phyloP scores from a whole-genome alignment of 176 grass and related monocot genomes.

The Alopecurus myosuroides region DNA sequence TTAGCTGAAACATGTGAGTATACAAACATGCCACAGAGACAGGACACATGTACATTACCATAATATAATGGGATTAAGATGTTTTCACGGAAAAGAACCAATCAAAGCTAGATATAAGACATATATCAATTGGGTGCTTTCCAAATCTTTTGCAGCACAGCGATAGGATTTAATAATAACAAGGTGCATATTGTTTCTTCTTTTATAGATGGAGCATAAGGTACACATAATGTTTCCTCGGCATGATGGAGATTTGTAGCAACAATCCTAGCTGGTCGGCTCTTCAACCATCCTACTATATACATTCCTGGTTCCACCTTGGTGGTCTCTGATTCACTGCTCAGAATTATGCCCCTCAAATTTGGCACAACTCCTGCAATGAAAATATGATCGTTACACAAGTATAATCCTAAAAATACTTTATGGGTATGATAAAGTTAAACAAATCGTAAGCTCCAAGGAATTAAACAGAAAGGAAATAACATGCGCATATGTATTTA shows the following conservation, averaged over 20 bases:
- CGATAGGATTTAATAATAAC: neutral
- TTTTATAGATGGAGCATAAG: neutral
- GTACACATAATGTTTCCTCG: slow-evolving; percentile 78
- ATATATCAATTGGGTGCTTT: neutral
- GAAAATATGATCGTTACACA: neutral
- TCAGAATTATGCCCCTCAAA: slow-evolving; percentile 62
- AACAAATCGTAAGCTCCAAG: slow-evolving; percentile 1
- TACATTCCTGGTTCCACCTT: slow-evolving; percentile 61
- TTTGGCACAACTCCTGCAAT: slow-evolving; percentile 69
- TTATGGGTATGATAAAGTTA: neutral
- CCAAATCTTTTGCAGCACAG: neutral
- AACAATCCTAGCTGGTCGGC: slow-evolving; percentile 79
- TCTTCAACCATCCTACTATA: slow-evolving; percentile 94
- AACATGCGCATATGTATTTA: slow-evolving; percentile 53
- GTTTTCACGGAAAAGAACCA: neutral
- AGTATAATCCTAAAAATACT: neutral
- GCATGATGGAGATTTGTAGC: slow-evolving; percentile 89
- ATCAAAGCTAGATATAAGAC: neutral
- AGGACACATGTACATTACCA: no score
- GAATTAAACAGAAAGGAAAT: neutral
- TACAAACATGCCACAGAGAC: no score
- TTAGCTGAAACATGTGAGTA: no score
- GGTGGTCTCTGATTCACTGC: slow-evolving; percentile 26
- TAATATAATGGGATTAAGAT: no score
- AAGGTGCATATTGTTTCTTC: neutral